These are phyloP conservation scores for Aureococcus anophagefferens DNA, from an alignment of 108 stramenopile genomes.

Conservation along the genomic window DNA sequence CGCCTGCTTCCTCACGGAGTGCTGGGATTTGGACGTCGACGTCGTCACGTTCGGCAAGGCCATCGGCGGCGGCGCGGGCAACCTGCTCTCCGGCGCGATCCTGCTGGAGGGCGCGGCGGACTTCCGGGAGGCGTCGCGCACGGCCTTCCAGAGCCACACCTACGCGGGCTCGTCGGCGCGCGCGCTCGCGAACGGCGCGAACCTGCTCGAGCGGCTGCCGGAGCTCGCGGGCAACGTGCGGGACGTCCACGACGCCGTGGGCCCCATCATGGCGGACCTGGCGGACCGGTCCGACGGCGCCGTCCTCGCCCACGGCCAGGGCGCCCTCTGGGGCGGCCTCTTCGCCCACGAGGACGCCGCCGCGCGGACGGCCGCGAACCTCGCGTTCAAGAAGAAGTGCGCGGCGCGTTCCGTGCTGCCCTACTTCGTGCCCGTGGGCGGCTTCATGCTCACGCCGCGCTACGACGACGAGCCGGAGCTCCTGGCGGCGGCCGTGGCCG, in stretches of 20 bases:
- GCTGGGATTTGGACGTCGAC: constrained; percentile 39
- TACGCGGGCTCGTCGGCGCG: constrained; percentile 46
- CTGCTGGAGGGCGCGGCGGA: constrained; percentile 16
- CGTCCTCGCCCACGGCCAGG: constrained; percentile 42
- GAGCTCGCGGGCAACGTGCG: constrained; percentile 12
- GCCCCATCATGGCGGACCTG: constrained; percentile 21
- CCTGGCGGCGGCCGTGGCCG: too few relatives aligned
- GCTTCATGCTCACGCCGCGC: constrained; percentile 48
- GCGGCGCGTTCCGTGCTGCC: constrained; percentile 26
- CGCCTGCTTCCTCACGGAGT: constrained; percentile 44
- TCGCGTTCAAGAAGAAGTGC: too few relatives aligned
- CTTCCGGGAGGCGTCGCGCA: not conserved
- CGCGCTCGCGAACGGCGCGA: constrained; percentile 44
- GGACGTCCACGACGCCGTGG: not conserved
- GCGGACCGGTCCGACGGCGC: constrained; percentile 27
- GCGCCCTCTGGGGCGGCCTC: constrained; percentile 51
- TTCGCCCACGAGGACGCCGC: constrained; percentile 20
- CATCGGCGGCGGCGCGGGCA: constrained; percentile 42
- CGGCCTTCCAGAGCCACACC: constrained; percentile 42
- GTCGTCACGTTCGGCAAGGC: constrained; percentile 52
- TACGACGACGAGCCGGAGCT: constrained; percentile 13
- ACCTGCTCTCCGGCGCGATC: constrained; percentile 47
- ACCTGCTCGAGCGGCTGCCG: constrained; percentile 35
- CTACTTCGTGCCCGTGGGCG: constrained; percentile 49
- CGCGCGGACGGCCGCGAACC: too few relatives aligned